phyloP scores from a whole-genome alignment of 148 eudicot genomes.

The Diospyros lotus region DNA sequence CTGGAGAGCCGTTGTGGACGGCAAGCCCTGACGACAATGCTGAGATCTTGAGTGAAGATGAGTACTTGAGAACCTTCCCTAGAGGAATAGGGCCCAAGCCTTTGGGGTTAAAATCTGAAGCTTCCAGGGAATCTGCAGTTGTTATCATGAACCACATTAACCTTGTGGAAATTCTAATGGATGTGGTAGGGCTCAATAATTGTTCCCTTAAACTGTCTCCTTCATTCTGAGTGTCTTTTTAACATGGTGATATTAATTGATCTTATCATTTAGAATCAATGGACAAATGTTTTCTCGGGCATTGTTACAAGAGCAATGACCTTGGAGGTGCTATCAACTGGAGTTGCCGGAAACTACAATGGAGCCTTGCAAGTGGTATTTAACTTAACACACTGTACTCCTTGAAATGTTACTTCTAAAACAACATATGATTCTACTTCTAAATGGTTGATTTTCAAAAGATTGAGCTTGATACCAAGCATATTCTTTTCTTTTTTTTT shows the following conservation, averaged over 20 bases:
- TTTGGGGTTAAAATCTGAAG: conserved; percentile 69
- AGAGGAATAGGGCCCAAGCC: conserved; percentile 88
- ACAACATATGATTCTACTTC: not conserved
- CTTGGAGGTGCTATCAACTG: conserved; percentile 73
- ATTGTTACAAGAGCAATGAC: conserved; percentile 70
- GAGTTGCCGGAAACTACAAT: conserved; percentile 76
- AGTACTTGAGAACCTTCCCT: conserved; percentile 67
- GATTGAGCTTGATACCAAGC: no score
- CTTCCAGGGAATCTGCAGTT: conserved; percentile 77
- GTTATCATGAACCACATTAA: conserved; percentile 90
- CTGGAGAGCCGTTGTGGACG: conserved; percentile 63
- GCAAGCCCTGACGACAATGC: conserved; percentile 38
- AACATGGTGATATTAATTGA: not conserved
- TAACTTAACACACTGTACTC: not conserved
- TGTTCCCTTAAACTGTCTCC: no score
- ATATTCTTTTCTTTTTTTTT: not conserved
- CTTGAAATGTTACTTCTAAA: not conserved
- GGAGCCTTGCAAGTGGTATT: conserved; percentile 83
- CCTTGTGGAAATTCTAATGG: conserved; percentile 91
- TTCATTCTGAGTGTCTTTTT: not conserved
- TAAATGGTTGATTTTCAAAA: not conserved
- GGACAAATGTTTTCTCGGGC: conserved; percentile 60
- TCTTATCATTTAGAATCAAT: conserved; percentile 47
- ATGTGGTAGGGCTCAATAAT: conserved; percentile 49
- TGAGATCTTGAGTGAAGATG: conserved; percentile 66